Base-by-base conservation (phyloP, 768 basidiomycete genomes). In the Russula dissimulans region DNA sequence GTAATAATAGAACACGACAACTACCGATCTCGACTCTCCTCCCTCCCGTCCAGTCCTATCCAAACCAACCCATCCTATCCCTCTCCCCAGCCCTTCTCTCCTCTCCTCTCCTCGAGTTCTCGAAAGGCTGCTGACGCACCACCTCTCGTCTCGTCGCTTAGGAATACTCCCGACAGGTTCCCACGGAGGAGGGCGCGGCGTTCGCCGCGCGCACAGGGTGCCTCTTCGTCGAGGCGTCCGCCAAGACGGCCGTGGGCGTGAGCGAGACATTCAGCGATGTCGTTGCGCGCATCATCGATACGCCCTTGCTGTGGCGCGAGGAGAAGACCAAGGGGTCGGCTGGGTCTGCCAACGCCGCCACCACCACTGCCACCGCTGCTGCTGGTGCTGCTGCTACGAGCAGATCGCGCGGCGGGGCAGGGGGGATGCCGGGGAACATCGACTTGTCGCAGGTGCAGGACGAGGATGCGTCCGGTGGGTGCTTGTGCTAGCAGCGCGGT, bases 151-250 rank as follows among this genome's bases (percentile, higher is more conserved):
- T 18, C 31, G 15, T 15, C n/a, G 0, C 4, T 1, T 31, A 94
- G 91, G 95, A 97, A 69, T 90, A 87, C 74, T 91, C 90, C 10
- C 82, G 95, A 3, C 87, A 93, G 70, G 95, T 99, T 3, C 71
- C 89, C 0, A 84, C 82, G 5, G 73, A 80, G 0, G 93, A 97
- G 69, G 95, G 85, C 1, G 74, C 83, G 60, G 78, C 79, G 1
- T 97, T 95, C 65, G 95, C 95, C 0, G 75, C 76, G 29, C 81
- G 89, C 36, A 91, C 92, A 80, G 81, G 82, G 17, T 89, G 86
- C 18, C 75, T 93, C 47, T 98, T 98, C 73, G 76, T 97, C 45
- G 95, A 98, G 74, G 86, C 91, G 0, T 91, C 87, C 0, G 95
- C 95, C 0, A 97, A 97, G 82, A 97, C 91, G 0, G 82, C 86